Evolutionary conservation across 208 protist species (phyloP), one percentile per base, ranked within the genome.

Genomic region (Histomonas meleagridis): DNA sequence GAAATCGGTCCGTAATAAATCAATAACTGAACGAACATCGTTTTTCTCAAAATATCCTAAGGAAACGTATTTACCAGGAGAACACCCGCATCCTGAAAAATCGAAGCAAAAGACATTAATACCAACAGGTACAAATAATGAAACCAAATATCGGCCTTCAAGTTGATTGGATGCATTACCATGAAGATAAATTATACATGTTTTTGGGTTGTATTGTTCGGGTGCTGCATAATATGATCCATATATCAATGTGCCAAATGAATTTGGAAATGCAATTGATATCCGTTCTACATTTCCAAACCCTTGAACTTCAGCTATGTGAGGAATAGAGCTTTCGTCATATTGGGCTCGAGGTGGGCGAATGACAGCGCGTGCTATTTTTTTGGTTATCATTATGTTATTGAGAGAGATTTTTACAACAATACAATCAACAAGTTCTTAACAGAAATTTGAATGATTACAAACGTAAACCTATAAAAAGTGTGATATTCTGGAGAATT

Each of bases 111-210:
- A 86, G 3, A 86, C 40, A 18, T 21, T 55, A 38, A 86, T 86
- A 32, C 76, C 76, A 38, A 86, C 46, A 38, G 76, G 76, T 55
- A 86, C 16, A 86, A 86, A 86, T 5, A 86, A 28, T 26, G 40
- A 86, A 16, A 38, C 26, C 21, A 43, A 38, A 38, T 55, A 86
- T 38, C 76, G 4, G 4, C 76, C 76, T 86, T 86, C 76, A 86
- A 86, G 76, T 28, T 86, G 76, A 86, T 86, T 86, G 7, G 76
- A 86, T 57, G 76, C 76, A 38, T 86, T 86, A 38, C 76, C 76
- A 55, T 86, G 76, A 14, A 86, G 18, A 57, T 86, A 86, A 28
- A 86, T 38, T 35, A 55, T 16, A 28, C 76, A 86, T 51, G 46
- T 43, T n/a, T 86, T 57, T 7, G 26, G 10, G 32, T 32, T 5